Conservation (phyloP, 2,329 filamentous ascomycete genomes). For the Ophiocordyceps robertsii region DNA sequence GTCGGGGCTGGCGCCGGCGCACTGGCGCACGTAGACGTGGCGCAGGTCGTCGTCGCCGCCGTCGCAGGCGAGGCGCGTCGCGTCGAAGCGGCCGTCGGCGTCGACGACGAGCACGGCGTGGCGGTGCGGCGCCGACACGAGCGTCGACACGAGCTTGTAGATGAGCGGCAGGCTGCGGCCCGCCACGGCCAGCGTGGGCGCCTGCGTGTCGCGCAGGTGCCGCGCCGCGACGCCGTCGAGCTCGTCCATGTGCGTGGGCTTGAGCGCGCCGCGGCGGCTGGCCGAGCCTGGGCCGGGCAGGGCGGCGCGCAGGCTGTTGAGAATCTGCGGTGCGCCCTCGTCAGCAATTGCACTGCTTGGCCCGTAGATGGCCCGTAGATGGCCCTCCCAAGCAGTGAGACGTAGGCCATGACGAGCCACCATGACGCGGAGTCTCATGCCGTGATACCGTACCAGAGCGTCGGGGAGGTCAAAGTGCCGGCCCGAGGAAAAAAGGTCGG, state of each 20-base stretch:
- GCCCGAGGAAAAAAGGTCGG: neutral
- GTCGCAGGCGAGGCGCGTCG: constrained; percentile 27
- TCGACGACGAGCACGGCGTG: constrained; percentile 43
- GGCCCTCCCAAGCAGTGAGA: no score
- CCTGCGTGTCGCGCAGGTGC: constrained; percentile 35
- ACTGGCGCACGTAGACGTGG: constrained; percentile 37
- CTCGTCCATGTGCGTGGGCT: constrained; percentile 25
- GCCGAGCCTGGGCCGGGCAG: neutral
- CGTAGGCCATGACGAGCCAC: no score
- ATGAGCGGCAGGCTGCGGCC: constrained; percentile 41
- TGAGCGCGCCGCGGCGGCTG: constrained; percentile 7
- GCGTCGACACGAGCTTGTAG: constrained; percentile 38
- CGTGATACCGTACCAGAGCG: no score
- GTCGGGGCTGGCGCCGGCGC: constrained; percentile 15
- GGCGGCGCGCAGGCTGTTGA: constrained; percentile 3
- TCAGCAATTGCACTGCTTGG: no score
- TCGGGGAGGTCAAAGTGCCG: no score
- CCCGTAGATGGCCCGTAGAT: no score
- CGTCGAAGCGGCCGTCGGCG: constrained; percentile 40
- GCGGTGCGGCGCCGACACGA: constrained; percentile 32
- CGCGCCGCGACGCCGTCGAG: constrained; percentile 32
- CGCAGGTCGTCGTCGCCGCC: constrained; percentile 26
- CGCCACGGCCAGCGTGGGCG: constrained; percentile 32
- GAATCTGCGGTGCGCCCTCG: constrained; percentile 3
- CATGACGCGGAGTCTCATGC: no score